Conservation (phyloP, 495 filamentous ascomycete genomes). For the Neurospora discreta region DNA sequence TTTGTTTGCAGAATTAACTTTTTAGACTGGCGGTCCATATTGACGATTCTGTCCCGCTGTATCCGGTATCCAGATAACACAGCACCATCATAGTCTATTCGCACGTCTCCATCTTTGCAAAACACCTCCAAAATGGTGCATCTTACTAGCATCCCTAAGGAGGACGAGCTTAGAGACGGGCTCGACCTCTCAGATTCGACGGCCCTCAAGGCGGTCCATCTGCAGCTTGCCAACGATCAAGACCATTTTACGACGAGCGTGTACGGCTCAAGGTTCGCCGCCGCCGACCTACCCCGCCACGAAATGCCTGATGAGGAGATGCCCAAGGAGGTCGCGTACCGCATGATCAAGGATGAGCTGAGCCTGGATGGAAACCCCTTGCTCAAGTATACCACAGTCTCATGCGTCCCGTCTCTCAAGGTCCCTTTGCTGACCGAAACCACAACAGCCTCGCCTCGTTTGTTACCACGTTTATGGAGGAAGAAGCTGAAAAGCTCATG, state of each 20-base stretch:
- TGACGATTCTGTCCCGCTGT: neutral
- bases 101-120: neutral
- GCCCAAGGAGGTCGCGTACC: constrained; percentile 82
- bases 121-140: constrained; percentile 52
- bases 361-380: constrained; percentile 83
- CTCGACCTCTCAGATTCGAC: constrained; percentile 12
- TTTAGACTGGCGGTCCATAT: neutral
- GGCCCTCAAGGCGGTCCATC: constrained; percentile 35
- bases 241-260: constrained; percentile 63
- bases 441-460: constrained; percentile 56
- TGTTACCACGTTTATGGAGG: constrained; percentile 87
- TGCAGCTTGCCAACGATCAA: constrained; percentile 39
- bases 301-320: constrained; percentile 88
- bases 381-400: constrained; percentile 51
- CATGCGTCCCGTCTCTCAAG: neutral
- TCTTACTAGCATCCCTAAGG: constrained; percentile 43
- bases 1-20: neutral
- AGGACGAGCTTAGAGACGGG: constrained; percentile 30
- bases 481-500: constrained; percentile 88
- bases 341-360: constrained; percentile 91
- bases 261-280: constrained; percentile 75
- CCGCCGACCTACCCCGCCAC: constrained; percentile 61
- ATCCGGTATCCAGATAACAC: neutral
- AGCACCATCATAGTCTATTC: neutral
- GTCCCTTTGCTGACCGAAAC: neutral